A percentile compares a stretch with the other conserved stretches of the same genome.
Conservation (phyloP, 768 basidiomycete species). For the Amanita pallidorosea region DNA sequence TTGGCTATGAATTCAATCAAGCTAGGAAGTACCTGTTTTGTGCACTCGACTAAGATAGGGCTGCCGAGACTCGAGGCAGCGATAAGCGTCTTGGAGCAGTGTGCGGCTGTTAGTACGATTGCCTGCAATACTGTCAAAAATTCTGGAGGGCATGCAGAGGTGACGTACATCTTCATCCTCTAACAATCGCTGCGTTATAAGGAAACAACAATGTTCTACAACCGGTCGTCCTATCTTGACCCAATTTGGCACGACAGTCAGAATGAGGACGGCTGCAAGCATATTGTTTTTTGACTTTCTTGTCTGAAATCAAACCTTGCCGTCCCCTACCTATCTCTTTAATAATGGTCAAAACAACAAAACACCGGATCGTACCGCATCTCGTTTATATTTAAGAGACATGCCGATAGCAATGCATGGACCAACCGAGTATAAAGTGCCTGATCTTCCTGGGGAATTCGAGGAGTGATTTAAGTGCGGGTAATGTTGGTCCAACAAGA, state of each 20-base stretch:
- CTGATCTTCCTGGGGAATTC: conserved; percentile 35
- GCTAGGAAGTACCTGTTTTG: conserved; percentile 64
- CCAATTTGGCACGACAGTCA: conserved; percentile 65
- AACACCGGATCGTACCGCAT: conserved; percentile 56
- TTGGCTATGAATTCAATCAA: conserved; percentile 74
- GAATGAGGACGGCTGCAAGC: conserved; percentile 71
- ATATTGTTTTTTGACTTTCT: conserved; percentile 90
- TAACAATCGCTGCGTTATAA: conserved; percentile 72
- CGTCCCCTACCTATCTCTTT: conserved; percentile 47
- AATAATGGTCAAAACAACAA: neutral
- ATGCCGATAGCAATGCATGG: conserved; percentile 79
- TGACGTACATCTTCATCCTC: conserved; percentile 54
- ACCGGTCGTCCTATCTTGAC: conserved; percentile 62
- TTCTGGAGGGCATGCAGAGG: neutral
- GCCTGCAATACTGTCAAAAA: conserved; percentile 17
- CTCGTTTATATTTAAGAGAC: conserved; percentile 78
- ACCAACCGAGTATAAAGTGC: conserved; percentile 50
- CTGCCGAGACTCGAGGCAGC: conserved; percentile 59
- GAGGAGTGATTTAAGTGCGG: conserved; percentile 67
- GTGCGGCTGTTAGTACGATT: conserved; percentile 77
- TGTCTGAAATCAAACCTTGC: conserved; percentile 59
- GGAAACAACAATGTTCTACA: conserved; percentile 76
- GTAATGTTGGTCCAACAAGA: conserved; percentile 70
- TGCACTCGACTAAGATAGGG: conserved; percentile 58
- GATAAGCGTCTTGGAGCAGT: conserved; percentile 82